These are phyloP conservation scores for Talaromyces piceae DNA, from an alignment of 2,329 filamentous ascomycete species.

Conservation along the genomic window DNA sequence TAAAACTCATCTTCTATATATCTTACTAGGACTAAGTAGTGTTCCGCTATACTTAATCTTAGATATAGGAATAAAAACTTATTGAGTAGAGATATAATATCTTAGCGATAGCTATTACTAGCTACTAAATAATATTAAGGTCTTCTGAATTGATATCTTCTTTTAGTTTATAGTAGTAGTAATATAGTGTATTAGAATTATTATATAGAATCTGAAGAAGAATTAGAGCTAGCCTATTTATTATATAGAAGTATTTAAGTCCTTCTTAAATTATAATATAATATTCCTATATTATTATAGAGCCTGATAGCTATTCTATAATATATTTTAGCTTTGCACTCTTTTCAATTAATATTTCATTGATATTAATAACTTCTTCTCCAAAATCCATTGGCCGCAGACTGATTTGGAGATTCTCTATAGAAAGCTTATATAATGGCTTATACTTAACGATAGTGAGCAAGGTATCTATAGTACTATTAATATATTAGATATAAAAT, in stretches of 20 bases:
- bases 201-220: constrained; percentile 16
- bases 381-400: constrained; percentile 16
- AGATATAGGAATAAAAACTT: constrained; percentile 14
- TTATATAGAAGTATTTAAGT: constrained; percentile 21
- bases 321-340: constrained; percentile 6
- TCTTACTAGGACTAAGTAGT: constrained; percentile 10
- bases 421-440: constrained; percentile 16
- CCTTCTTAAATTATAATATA: constrained; percentile 25
- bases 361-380: constrained; percentile 14
- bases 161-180: constrained; percentile 21
- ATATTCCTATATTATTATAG: constrained; percentile 20
- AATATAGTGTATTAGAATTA: constrained; percentile 20
- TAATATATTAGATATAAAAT: constrained; percentile 16
- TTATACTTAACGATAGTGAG: constrained; percentile 16
- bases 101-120: constrained; percentile 16
- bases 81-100: constrained; percentile 12
- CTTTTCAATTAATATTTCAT: constrained; percentile 12
- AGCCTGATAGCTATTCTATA: constrained; percentile 12
- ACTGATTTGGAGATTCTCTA: constrained; percentile 11
- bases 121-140: constrained; percentile 4
- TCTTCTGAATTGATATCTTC: constrained; percentile 13
- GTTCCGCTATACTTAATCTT: constrained; percentile 19
- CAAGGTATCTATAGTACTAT: constrained; percentile 11
- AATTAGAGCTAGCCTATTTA: constrained; percentile 16
- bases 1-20: constrained; percentile 18